Base-by-base conservation (phyloP, 148 eudicot species). In the Silene latifolia region DNA sequence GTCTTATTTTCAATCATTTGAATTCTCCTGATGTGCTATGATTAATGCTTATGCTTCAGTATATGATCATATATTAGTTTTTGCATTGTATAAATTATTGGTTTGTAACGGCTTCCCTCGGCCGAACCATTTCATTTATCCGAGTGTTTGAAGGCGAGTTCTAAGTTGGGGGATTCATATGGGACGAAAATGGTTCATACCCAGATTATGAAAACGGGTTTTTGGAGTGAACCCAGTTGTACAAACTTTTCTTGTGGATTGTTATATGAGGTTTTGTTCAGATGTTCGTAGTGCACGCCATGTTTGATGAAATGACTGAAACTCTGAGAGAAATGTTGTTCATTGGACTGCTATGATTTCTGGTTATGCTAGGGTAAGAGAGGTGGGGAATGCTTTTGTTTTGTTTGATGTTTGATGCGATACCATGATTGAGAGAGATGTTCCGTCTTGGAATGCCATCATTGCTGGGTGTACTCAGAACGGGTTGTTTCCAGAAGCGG, bases 301-400 rank as follows among this genome's bases (percentile, higher is more conserved):
- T 92, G 88, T 90, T 92, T 44, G 97, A 89, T 56, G 92, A 86
- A 90, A 92, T 92, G 87, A 32, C 35, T 4, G 1, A 1, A 2
- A 27, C 2, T 58, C 83, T 80, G 92, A 86, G 13, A 88, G 86
- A 65, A 90, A 86, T 83, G 87, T 87, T 27, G 91, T 89, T 60
- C 72, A 92, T 25, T 89, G 90, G 90, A 90, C 92, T 14, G 91
- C 92, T 48, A 89, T 92, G 95, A 51, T 90, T 68, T 83, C 88
- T 21, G 91, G 89, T 79, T 92, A 90, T 79, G 74, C 85, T 32
- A 84, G 88, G 76, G 73, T 83, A 14, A 92, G 97, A 63, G 73
- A 84, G 64, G 83, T 90, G 82, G 87, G 84, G 77, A 75, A 79
- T 78, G 91, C 95, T 14, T 35, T 92, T 92, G 74, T 1, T 74